Base-by-base conservation (phyloP, 768 basidiomycete genomes). In the Podaxis rugospora region DNA sequence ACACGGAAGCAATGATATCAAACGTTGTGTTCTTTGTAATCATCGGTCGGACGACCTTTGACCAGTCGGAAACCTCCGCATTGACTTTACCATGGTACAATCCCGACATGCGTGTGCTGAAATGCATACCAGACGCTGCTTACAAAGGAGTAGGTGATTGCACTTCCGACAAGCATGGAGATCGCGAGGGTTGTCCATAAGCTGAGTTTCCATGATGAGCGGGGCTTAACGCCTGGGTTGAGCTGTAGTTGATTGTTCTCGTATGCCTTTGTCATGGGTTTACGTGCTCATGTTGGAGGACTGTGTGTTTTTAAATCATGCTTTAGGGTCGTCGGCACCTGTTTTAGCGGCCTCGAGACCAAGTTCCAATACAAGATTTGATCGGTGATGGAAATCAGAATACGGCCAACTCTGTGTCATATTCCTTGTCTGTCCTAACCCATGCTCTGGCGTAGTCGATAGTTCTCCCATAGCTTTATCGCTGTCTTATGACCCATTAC, bases 1-100 rank as follows among this genome's bases (percentile, higher is more conserved):
- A 65, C 0, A 68, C 66, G 1, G 63, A 65, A 13, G 64, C 67
- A 1, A 63, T 61, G 9, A 68, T 54, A 40, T 65, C 67, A 58
- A 66, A 68, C 11, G 25, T 56, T 4, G 62, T 46, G 36, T 66
- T 28, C 16, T 53, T 44, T 9, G 55, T 62, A 21, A 68, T 49
- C 46, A 68, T 62, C 2, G 67, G 67, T 18, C 52, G 62, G 3
- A 68, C 66, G 1, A 68, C 65, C 25, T 42, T 28, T 32, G 61
- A 55, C 53, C 46, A 50, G 36, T 59, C 61, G 4, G 32, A 25
- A 28, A 59, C 54, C 36, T 62, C 52, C 1, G 21, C 57, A 2
- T 40, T 13, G 7, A 53, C 44, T 37, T 32, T 18, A 35, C 57
- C 54, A 49, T 47, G 18, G 27, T 57, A 62, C 36, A 64, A 14